Percentiles rank a stretch among this genome's conserved stretches.
These are phyloP conservation scores for Beauveria scarabaeidicola DNA, from an alignment of 2,329 filamentous ascomycete species.

Conservation along the genomic window DNA sequence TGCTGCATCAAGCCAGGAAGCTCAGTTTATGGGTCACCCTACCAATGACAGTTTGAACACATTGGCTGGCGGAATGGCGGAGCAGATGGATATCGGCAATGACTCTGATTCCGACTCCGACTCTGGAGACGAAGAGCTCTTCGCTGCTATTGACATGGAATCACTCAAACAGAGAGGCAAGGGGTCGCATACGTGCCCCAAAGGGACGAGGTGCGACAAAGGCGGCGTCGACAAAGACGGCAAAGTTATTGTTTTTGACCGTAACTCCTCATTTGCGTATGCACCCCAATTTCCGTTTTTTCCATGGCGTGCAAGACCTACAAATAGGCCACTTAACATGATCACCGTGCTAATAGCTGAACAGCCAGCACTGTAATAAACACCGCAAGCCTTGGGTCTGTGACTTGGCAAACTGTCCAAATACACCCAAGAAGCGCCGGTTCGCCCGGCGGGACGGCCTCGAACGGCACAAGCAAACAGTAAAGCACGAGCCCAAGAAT, in stretches of 20 bases:
- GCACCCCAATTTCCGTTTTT: not conserved
- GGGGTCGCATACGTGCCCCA: slow-evolving; percentile 29
- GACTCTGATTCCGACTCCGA: slow-evolving; percentile 24
- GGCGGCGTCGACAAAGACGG: slow-evolving; percentile 32
- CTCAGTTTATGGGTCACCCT: not conserved
- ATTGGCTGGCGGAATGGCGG: not conserved
- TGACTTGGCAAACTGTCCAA: slow-evolving; percentile 30
- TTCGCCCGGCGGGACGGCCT: slow-evolving; percentile 34
- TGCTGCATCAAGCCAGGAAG: not conserved
- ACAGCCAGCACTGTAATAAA: slow-evolving; percentile 35
- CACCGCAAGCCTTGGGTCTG: slow-evolving; percentile 35
- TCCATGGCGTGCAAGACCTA: not conserved
- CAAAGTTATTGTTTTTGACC: slow-evolving; percentile 30
- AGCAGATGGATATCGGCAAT: slow-evolving; percentile 1
- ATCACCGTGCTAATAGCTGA: not conserved
- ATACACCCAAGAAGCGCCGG: slow-evolving; percentile 31
- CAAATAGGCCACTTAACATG: not conserved
- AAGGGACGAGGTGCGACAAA: slow-evolving; percentile 28
- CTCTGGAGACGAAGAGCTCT: slow-evolving; percentile 26
- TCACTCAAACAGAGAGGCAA: slow-evolving; percentile 32
- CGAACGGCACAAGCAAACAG: slow-evolving; percentile 32
- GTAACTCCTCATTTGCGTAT: slow-evolving; percentile 34
- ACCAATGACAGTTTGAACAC: not conserved
- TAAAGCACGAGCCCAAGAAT: slow-evolving; percentile 25
- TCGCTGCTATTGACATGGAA: slow-evolving; percentile 30